Base-by-base conservation (phyloP, 106 monocot genomes). In the Dactylorhiza incarnata region DNA sequence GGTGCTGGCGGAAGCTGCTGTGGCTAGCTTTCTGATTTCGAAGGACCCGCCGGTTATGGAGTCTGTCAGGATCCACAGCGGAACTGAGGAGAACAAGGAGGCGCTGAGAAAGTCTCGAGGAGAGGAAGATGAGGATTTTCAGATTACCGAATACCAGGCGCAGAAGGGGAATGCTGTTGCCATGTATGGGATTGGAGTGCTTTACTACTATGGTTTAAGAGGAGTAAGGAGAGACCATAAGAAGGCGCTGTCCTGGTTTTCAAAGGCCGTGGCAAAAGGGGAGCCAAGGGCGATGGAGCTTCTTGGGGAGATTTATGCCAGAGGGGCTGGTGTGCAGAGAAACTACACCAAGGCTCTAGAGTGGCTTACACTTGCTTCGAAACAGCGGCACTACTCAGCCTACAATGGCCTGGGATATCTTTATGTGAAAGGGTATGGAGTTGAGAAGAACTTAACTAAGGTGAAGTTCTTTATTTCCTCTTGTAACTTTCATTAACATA, bases 331-430 rank as follows among this genome's bases (percentile, higher is more conserved):
- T 19, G 94, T 99, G 15, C 89, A 89, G 80, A 94, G 83, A 78
- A 89, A 94, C 70, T 99, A 94, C 51, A 89, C 89, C 4, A 87
- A 89, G 81, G 94, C 97, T 9, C 58, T 91, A 17, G 83, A 93
- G 49, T 99, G 97, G 94, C 83, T 99, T 9, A 85, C 78, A 6
- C 86, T 78, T 75, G 94, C 94, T 16, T 84, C 89, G 2, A 84
- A 77, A 54, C 81, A 86, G 51, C 75, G 85, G 75, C 87, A 89
- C 79, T 88, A 84, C 76, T 94, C 94, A 6, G 97, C 94, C 12
- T 91, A 89, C 72, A 99, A 99, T 85, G 97, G 97, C 7, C 68
- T 94, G 67, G 94, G 94, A 19, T 99, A 99, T 86, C 83, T 99
- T 11, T 89, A 94, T 82, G 87, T 90, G n/a, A 99, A 94, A 85